A percentile compares a stretch with the other conserved stretches of the same genome.
phyloP scores from a whole-genome alignment of 257 asterid genomes.

The Paulownia fortunei region DNA sequence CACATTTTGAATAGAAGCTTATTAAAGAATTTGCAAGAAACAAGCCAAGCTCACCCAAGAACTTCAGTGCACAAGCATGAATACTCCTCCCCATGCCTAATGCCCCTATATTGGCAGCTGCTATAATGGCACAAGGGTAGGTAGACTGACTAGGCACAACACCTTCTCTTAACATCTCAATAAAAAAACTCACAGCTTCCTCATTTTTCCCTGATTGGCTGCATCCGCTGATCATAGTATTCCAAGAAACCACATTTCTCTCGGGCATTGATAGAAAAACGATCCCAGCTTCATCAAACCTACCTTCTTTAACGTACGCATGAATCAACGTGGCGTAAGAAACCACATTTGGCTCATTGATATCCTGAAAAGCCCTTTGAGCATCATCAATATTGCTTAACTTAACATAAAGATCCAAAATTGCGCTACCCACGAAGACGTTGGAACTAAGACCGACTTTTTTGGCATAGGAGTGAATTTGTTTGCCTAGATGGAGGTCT shows the following conservation, averaged over 20 bases:
- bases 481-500: conserved; percentile 66
- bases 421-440: conserved; percentile 74
- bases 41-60: conserved; percentile 60
- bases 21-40: conserved; percentile 66
- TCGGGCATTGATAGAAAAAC: conserved; percentile 60
- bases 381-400: conserved; percentile 50
- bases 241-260: conserved; percentile 81
- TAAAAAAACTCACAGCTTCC: conserved; percentile 68
- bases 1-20: conserved; percentile 90
- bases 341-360: conserved; percentile 68
- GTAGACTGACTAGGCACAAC: conserved; percentile 55
- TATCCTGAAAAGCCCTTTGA: conserved; percentile 57
- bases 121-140: conserved; percentile 66
- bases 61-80: conserved; percentile 80
- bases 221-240: conserved; percentile 78
- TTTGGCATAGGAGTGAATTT: conserved; percentile 55
- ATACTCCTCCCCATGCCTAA: conserved; percentile 79
- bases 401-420: conserved; percentile 71
- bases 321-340: conserved; percentile 70
- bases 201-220: conserved; percentile 76
- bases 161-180: conserved; percentile 74
- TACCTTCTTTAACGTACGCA: conserved; percentile 63
- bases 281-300: conserved; percentile 58
- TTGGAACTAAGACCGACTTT: conserved; percentile 56
- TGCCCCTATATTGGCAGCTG: conserved; percentile 80